Evolutionary conservation across 148 eudicot genomes (phyloP).

Genomic region (Chenopodium album): DNA sequence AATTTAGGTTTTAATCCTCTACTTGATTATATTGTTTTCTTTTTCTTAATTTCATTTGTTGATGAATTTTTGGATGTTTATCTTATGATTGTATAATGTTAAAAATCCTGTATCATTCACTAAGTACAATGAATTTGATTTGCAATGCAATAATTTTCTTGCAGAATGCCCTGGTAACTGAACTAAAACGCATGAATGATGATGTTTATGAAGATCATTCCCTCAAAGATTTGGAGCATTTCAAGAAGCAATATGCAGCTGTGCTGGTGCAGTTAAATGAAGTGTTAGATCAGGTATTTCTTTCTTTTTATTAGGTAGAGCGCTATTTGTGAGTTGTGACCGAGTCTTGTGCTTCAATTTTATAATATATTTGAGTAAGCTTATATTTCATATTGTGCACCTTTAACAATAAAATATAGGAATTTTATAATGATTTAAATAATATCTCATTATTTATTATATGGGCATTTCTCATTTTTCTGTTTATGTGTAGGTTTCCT

Average conservation of each 20-base stretch:
- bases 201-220: constrained; percentile 59
- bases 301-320: not conserved
- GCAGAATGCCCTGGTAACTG: constrained; percentile 82
- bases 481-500: constrained; percentile 62
- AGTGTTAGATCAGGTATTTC: constrained; percentile 73
- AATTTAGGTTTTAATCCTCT: not conserved
- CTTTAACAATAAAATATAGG: not conserved
- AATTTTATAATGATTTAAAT: constrained; percentile 3
- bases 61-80: not conserved
- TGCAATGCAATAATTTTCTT: constrained; percentile 13
- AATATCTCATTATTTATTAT: not conserved
- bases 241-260: constrained; percentile 95
- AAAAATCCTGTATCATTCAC: not conserved
- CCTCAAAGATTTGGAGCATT: constrained; percentile 66
- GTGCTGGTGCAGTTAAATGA: constrained; percentile 77
- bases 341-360: too few relatives aligned
- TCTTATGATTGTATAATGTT: not conserved
- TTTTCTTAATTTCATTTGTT: not conserved
- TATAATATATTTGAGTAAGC: too few relatives aligned
- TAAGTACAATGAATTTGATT: not conserved
- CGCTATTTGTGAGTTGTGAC: too few relatives aligned
- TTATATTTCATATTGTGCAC: not conserved
- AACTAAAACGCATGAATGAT: constrained; percentile 88
- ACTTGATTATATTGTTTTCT: not conserved
- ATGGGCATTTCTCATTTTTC: constrained; percentile 17